Conservation (phyloP, 202 grass and related monocot genomes). For the Digitaria exilis region DNA sequence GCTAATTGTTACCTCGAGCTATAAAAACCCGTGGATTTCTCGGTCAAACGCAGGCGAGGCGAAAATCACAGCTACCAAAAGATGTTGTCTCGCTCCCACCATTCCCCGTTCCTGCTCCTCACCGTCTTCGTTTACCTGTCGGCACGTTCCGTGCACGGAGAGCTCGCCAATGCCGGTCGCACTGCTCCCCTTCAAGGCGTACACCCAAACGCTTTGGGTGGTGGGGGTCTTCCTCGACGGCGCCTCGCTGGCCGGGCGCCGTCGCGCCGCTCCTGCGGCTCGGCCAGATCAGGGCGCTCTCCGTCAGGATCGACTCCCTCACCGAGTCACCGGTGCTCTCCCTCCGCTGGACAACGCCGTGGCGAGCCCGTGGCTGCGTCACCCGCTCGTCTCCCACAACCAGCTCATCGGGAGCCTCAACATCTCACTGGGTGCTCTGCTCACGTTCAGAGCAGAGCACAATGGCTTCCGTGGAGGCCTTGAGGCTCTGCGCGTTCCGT, state of each 20-base stretch:
- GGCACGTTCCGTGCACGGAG: neutral
- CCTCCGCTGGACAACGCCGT: constrained; percentile 44
- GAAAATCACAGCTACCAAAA: neutral
- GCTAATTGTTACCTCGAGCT: constrained; percentile 14
- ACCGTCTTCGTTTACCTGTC: constrained; percentile 15
- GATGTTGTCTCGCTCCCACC: constrained; percentile 31
- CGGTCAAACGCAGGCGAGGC: neutral
- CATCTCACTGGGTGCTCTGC: constrained; percentile 43
- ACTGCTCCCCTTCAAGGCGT: constrained; percentile 59
- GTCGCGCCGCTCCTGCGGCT: constrained; percentile 58
- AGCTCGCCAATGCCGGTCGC: constrained; percentile 30
- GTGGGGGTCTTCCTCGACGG: constrained; percentile 50
- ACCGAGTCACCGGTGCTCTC: constrained; percentile 36
- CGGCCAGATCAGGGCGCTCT: constrained; percentile 37
- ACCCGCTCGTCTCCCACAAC: constrained; percentile 61
- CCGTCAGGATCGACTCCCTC: constrained; percentile 59
- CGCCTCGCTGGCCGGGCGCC: constrained; percentile 38
- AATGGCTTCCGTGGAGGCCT: constrained; percentile 56
- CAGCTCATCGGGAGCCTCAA: constrained; percentile 36
- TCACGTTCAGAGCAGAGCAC: too few relatives aligned
- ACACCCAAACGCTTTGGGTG: constrained; percentile 42
- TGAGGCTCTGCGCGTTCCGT: constrained; percentile 34
- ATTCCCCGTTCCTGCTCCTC: neutral
- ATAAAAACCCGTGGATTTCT: constrained; percentile 28
- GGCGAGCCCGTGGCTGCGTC: constrained; percentile 41